phyloP scores from a whole-genome alignment of 805 yeast species.

The Metschnikowia shivogae region DNA sequence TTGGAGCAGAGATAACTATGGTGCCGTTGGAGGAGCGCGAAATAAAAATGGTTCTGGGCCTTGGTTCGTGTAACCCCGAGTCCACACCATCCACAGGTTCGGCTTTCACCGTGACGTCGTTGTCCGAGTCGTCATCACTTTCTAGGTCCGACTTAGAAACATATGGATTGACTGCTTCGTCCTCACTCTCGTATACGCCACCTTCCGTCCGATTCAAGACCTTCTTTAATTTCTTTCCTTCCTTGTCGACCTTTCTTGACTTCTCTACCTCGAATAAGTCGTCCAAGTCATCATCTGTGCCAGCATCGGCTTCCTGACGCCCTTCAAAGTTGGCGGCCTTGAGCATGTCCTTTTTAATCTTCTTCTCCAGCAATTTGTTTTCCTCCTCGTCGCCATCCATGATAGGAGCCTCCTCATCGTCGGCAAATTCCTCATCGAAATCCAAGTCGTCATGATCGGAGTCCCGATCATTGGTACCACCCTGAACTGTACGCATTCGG shows the following conservation, averaged over 20 bases:
- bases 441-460: conserved; percentile 91
- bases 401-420: conserved; percentile 98
- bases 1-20: conserved; percentile 62
- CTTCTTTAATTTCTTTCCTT: conserved; percentile 80
- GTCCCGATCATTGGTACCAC: conserved; percentile 49
- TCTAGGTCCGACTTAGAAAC: conserved; percentile 51
- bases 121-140: conserved; percentile 56
- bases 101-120: conserved; percentile 29
- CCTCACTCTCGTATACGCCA: conserved; percentile 85
- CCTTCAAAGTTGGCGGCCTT: conserved; percentile 74
- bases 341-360: conserved; percentile 79
- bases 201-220: conserved; percentile 82
- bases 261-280: conserved; percentile 63
- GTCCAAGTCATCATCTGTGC: conserved; percentile 56
- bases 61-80: conserved; percentile 4
- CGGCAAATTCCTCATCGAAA: conserved; percentile 95
- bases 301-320: conserved; percentile 52
- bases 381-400: conserved; percentile 96
- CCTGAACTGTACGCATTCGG: conserved; percentile 41
- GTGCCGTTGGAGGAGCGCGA: conserved; percentile 33
- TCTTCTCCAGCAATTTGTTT: conserved; percentile 79
- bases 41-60: conserved; percentile 19
- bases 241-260: conserved; percentile 75
- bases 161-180: conserved; percentile 78
- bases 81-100: conserved; percentile 26